phyloP scores from a whole-genome alignment of 441 rosid species.

The Cnidoscolus chayamansa region DNA sequence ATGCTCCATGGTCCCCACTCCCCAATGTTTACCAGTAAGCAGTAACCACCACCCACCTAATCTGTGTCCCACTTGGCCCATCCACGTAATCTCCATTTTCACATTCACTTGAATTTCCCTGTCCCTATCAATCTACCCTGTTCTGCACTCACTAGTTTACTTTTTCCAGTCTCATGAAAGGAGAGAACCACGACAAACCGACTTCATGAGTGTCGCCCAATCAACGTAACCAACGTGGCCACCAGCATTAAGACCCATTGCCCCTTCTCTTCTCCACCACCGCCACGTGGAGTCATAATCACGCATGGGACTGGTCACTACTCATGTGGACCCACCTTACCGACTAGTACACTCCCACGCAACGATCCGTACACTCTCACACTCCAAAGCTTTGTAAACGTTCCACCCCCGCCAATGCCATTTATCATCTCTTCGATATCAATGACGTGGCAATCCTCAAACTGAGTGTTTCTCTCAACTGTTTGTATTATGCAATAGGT shows the following conservation, averaged over 20 bases:
- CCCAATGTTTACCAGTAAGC: conserved; percentile 1
- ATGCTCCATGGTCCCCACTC: conserved; percentile 14
- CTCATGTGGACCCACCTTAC: conserved; percentile 20
- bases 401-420: neutral
- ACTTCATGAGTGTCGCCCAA: conserved; percentile 19
- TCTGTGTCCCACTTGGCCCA: neutral
- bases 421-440: neutral
- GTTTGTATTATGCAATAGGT: neutral
- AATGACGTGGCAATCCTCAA: conserved; percentile 8
- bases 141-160: conserved; percentile 8
- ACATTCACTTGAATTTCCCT: neutral
- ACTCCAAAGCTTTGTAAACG: neutral
- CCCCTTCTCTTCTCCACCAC: conserved; percentile 6
- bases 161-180: no score
- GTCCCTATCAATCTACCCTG: conserved; percentile 13
- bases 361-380: neutral
- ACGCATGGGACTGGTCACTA: conserved; percentile 35
- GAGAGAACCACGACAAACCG: conserved; percentile 40
- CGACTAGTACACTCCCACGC: neutral
- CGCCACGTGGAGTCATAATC: conserved; percentile 44
- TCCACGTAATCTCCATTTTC: conserved; percentile 5
- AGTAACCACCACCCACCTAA: conserved; percentile 13
- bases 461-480: neutral
- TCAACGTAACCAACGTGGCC: conserved; percentile 34
- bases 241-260: conserved; percentile 11